Percentiles rank a stretch among this genome's conserved stretches.
Evolutionary conservation across 1,284 basidiomycete species (phyloP).

Genomic region (Ceratobasidium sp.): DNA sequence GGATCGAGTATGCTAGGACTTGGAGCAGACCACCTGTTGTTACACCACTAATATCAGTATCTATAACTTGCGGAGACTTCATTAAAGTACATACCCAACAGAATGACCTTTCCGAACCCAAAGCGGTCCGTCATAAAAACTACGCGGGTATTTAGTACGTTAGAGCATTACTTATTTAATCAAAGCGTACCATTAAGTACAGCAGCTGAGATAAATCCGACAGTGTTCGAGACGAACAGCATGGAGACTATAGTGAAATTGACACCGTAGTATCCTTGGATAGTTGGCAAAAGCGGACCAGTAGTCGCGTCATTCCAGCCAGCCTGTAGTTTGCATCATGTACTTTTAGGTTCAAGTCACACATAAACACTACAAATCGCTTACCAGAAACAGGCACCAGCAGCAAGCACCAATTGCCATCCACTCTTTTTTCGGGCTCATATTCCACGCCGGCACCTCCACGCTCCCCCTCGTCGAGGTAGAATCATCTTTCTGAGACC

Average conservation of each 20-base stretch:
- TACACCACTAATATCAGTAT: not conserved
- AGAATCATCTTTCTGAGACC: not conserved
- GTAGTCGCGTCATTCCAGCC: conserved; percentile 69
- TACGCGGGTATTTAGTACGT: conserved; percentile 53
- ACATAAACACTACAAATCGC: too few relatives aligned
- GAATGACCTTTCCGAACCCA: conserved; percentile 67
- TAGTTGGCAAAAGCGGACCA: conserved; percentile 65
- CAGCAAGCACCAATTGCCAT: conserved; percentile 34
- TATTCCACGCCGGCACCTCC: conserved; percentile 5
- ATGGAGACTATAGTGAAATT: conserved; percentile 58
- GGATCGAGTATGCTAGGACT: conserved; percentile 55
- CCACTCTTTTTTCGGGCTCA: conserved; percentile 35
- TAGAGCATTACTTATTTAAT: conserved; percentile 67
- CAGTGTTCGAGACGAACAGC: conserved; percentile 60
- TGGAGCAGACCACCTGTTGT: conserved; percentile 52
- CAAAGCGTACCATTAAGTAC: not conserved
- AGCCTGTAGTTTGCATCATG: too few relatives aligned
- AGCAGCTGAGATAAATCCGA: conserved; percentile 48
- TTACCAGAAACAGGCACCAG: conserved; percentile 33
- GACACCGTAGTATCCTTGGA: conserved; percentile 66
- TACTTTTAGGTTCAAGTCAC: too few relatives aligned
- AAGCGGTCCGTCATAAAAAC: conserved; percentile 65
- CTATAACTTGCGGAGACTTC: conserved; percentile 3
- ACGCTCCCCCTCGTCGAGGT: not conserved
- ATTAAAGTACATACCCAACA: conserved; percentile 4